phyloP scores from a whole-genome alignment of 2,329 filamentous ascomycete species.

The Fusarium drepaniforme region DNA sequence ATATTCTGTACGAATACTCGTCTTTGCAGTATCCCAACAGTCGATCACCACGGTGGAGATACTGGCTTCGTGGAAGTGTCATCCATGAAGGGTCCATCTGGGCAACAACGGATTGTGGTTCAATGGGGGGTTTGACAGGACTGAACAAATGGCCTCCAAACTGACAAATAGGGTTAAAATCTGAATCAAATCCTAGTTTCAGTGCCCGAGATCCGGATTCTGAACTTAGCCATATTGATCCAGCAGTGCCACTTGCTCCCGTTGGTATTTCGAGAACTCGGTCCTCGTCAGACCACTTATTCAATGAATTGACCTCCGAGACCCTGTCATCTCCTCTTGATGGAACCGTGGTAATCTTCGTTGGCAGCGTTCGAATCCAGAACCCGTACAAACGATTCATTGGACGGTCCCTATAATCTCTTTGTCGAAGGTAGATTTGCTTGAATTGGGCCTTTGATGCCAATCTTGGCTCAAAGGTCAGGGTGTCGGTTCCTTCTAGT shows the following conservation, averaged over 20 bases:
- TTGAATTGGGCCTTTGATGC: not conserved
- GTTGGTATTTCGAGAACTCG: not conserved
- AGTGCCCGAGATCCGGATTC: not conserved
- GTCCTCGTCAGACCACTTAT: not conserved
- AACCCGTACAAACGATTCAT: not conserved
- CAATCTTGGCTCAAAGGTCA: not conserved
- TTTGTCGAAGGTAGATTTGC: not conserved
- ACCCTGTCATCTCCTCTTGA: not conserved
- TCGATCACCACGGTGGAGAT: not conserved
- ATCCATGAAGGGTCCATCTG: not conserved
- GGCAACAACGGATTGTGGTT: not conserved
- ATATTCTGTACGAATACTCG: not conserved
- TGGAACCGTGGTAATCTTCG: not conserved
- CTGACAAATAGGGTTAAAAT: not conserved
- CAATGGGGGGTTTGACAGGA: not conserved
- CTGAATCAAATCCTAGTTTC: not conserved
- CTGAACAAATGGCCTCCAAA: not conserved
- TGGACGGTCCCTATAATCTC: not conserved
- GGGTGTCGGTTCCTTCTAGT: not conserved
- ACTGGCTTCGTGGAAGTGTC: not conserved
- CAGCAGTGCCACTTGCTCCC: not conserved
- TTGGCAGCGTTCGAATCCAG: not conserved
- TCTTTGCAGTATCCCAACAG: not conserved
- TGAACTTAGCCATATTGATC: not conserved
- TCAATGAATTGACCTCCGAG: not conserved